These are phyloP conservation scores for Miscanthus lutarioriparius DNA, from an alignment of 176 grass and related monocot genomes.

Conservation along the genomic window DNA sequence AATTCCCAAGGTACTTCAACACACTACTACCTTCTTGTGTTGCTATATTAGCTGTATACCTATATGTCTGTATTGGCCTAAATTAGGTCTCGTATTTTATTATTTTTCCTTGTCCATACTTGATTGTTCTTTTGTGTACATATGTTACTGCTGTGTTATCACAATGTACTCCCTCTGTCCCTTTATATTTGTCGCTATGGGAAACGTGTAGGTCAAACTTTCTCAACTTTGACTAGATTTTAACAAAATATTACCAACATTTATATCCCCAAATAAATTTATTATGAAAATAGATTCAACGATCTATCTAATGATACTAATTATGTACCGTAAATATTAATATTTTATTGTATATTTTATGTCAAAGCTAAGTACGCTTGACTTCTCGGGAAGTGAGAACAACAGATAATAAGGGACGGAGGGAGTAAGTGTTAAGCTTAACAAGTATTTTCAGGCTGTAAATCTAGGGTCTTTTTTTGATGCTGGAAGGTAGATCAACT, in stretches of 20 bases:
- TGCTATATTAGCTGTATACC: background rate
- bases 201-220: no score
- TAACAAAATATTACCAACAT: no score
- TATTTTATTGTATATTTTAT: no score
- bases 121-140: background rate
- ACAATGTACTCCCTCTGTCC: background rate
- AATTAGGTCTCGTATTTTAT: background rate
- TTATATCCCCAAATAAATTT: no score
- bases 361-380: no score
- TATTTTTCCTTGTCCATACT: background rate
- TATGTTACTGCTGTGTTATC: conserved; percentile 13
- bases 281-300: no score
- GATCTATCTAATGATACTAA: no score
- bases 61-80: background rate
- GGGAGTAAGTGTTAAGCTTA: background rate
- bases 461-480: background rate
- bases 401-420: no score
- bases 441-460: background rate
- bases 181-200: no score
- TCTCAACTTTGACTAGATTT: no score
- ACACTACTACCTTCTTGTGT: conserved; percentile 1
- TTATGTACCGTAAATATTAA: no score
- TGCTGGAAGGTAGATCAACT: background rate
- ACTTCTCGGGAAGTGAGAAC: no score
- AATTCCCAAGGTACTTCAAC: conserved; percentile 65